Base-by-base conservation (phyloP, 176 grass and related monocot species). In the maize (Zea mays) region DNA sequence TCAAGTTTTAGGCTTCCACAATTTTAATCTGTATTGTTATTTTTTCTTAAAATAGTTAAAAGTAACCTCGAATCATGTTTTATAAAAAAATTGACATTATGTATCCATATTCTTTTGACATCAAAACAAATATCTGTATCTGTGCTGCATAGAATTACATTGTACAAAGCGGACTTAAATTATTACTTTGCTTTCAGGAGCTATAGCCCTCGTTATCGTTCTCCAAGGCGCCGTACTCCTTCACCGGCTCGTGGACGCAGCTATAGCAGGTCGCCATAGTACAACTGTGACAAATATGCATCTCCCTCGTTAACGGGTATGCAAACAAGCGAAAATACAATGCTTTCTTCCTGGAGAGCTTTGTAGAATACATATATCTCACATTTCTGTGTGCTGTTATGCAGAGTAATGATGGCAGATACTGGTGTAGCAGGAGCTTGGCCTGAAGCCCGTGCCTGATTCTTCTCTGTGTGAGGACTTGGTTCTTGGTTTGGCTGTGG, bases 291-390 rank as follows among this genome's bases (percentile, higher is more conserved):
- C 41, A 75, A 76, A 62, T 86, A 86, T 68, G 91, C 51, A 46
- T 92, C 91, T 70, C 91, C 87, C 34, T 81, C 64, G 78, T 74
- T 75, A 90, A 92, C 81, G 87, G 93, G 96, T 98, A 92, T 50
- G 10, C 9, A 47, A 39, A 70, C 59, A 1, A 37, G 34, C 63
- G 50, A 57, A 27, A 34, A 59, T 44, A 6, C 10, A 10, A 15
- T 1, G 43, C 6, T 68, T 12, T 8, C 49, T 19, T 54, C 11
- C 48, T 44, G 5, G 19, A 35, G 21, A 6, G 47, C 5, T 62
- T 51, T 39, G 6, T 62, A 57, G 65, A 50, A n/a, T 15, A 11
- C 67, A 21, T 8, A n/a, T 81, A 42, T 66, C 41, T 64, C 13
- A 52, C 20, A 27, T 65, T 39, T n/a, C 52, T 12, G 44, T 10